These are phyloP conservation scores for Lactifluus subvellereus DNA, from an alignment of 768 basidiomycete genomes.

Conservation along the genomic window DNA sequence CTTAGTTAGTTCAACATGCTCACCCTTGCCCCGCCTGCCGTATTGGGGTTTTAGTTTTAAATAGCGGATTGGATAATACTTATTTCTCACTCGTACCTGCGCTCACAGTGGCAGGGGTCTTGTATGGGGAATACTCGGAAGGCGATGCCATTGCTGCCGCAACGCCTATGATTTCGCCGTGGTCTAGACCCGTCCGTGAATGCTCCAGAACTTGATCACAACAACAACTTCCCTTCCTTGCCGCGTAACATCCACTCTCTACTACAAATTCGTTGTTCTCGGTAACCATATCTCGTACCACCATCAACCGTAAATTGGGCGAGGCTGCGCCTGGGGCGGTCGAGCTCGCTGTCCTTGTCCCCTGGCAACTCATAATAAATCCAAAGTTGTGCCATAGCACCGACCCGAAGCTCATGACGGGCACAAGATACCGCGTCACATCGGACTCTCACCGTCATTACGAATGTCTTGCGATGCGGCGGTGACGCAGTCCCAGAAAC, in stretches of 20 bases:
- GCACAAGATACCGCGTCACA: conserved; percentile 6
- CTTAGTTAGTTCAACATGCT: conserved; percentile 3
- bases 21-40: neutral
- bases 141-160: conserved; percentile 14
- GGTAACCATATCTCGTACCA: neutral
- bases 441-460: neutral
- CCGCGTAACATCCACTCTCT: conserved; percentile 15
- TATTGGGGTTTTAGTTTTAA: neutral
- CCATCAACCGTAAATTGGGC: conserved; percentile 1
- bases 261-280: conserved; percentile 13
- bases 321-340: neutral
- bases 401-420: neutral
- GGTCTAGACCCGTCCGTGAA: conserved; percentile 15
- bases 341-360: neutral
- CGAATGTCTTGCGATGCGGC: neutral
- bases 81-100: neutral
- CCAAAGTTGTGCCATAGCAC: neutral
- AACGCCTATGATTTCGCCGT: conserved; percentile 22
- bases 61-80: neutral
- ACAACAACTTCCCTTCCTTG: conserved; percentile 4
- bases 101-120: conserved; percentile 4
- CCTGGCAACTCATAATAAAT: neutral
- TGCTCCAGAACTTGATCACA: conserved; percentile 19
- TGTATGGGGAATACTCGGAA: neutral
- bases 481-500: conserved; percentile 11